phyloP scores from a whole-genome alignment of 23 red algal species.

The Gracilaria domingensis region DNA sequence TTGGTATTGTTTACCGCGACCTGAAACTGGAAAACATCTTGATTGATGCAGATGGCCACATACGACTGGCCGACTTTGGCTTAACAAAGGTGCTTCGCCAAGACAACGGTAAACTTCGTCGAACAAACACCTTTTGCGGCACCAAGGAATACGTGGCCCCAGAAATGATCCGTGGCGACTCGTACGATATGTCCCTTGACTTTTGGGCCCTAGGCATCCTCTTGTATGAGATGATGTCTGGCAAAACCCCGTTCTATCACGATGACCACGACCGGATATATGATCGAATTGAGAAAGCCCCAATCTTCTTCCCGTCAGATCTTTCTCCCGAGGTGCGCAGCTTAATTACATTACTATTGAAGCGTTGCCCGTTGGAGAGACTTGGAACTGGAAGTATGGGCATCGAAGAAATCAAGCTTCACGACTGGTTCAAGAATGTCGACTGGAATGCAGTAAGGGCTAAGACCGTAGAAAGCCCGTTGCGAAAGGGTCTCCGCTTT shows the following conservation, averaged over 20 bases:
- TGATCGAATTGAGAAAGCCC: constrained; percentile 80
- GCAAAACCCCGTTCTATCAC: constrained; percentile 82
- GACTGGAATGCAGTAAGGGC: constrained; percentile 69
- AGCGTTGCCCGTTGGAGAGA: constrained; percentile 64
- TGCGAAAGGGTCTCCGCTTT: background rate
- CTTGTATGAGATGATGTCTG: constrained; percentile 82
- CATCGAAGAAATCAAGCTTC: constrained; percentile 72
- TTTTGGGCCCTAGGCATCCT: constrained; percentile 89
- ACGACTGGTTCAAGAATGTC: constrained; percentile 75
- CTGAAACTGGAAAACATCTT: constrained; percentile 90
- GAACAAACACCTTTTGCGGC: constrained; percentile 89
- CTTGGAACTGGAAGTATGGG: constrained; percentile 75
- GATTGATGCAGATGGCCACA: constrained; percentile 77
- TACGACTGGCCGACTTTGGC: constrained; percentile 86
- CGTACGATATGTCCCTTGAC: constrained; percentile 87
- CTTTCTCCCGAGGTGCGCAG: constrained; percentile 56
- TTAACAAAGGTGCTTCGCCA: constrained; percentile 68
- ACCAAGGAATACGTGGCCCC: constrained; percentile 86
- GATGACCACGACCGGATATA: constrained; percentile 81
- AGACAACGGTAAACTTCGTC: constrained; percentile 29
- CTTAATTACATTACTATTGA: constrained; percentile 68
- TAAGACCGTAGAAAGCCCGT: constrained; percentile 8
- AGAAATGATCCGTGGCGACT: constrained; percentile 80
- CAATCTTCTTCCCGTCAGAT: constrained; percentile 74
- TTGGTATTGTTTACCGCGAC: constrained; percentile 91